Evolutionary conservation across 176 grass and related monocot genomes (phyloP).

Genomic region (bread wheat (Triticum aestivum)): DNA sequence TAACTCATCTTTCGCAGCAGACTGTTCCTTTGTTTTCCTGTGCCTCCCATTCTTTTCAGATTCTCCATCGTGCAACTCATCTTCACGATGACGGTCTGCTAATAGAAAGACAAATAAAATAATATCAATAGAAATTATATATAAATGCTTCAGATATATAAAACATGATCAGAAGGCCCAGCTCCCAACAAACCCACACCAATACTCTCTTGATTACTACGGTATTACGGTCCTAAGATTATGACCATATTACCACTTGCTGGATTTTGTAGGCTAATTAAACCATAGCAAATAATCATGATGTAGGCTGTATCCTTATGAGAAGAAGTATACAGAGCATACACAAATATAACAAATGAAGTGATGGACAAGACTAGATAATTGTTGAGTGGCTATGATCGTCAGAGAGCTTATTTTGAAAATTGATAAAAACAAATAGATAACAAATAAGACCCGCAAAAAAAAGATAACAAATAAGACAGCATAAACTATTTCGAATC

Average conservation of each 20-base stretch:
- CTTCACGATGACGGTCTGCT: conserved; percentile 19
- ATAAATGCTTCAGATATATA: not conserved
- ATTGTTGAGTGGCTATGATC: not conserved
- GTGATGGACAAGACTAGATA: not conserved
- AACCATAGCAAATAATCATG: not conserved
- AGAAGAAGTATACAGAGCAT: not conserved
- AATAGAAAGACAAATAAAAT: conserved; percentile 2
- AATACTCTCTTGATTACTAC: not conserved
- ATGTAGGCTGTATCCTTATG: not conserved
- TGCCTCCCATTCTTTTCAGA: conserved; percentile 30
- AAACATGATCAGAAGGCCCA: not conserved
- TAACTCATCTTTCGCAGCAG: conserved; percentile 39
- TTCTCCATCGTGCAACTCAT: conserved; percentile 31
- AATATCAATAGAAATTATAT: not conserved
- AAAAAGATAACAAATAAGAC: not conserved
- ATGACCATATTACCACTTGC: not conserved
- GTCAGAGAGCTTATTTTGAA: not conserved
- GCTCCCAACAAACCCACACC: not conserved
- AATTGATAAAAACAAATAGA: not conserved
- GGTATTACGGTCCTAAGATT: not conserved
- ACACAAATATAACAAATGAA: conserved; percentile 9
- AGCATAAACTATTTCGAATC: conserved; percentile 4
- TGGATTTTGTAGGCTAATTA: not conserved
- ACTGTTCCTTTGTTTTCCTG: conserved; percentile 13
- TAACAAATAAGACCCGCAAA: not conserved